phyloP scores from a whole-genome alignment of 352 stramenopile genomes.

The Globisporangium emineosum region DNA sequence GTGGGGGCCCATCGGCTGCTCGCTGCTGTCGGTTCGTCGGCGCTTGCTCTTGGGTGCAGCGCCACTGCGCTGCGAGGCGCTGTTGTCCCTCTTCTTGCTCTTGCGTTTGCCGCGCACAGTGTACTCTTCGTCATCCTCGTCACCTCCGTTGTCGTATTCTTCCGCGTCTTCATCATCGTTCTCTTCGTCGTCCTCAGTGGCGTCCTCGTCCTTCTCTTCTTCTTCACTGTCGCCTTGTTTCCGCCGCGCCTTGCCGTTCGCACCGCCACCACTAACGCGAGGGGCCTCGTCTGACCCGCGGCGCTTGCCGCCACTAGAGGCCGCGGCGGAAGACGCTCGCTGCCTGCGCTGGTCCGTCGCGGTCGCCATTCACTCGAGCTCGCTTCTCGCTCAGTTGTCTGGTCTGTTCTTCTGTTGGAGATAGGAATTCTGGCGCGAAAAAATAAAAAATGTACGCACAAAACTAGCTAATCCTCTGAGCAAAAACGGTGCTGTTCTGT shows the following conservation, averaged over 20 bases:
- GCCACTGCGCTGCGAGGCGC: neutral
- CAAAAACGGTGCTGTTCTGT: no score
- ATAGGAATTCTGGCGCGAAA: no score
- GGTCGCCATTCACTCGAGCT: neutral
- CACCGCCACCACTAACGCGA: neutral
- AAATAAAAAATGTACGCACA: no score
- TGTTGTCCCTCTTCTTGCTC: neutral
- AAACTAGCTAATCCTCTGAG: no score
- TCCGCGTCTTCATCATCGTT: conserved; percentile 11
- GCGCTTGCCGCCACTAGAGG: neutral
- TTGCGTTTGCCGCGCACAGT: neutral
- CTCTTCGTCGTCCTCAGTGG: conserved; percentile 12
- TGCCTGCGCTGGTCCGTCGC: conserved; percentile 9
- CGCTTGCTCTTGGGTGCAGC: neutral
- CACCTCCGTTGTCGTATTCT: conserved; percentile 11
- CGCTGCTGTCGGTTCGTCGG: conserved; percentile 8
- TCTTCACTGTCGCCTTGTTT: conserved; percentile 11
- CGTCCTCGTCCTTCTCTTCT: conserved; percentile 33
- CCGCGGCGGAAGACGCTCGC: neutral
- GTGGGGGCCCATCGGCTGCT: neutral
- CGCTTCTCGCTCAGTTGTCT: no score
- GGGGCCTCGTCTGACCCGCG: conserved; percentile 2
- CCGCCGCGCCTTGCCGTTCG: conserved; percentile 3
- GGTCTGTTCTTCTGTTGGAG: no score
- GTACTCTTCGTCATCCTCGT: conserved; percentile 16